A percentile compares a stretch with the other conserved stretches of the same genome.
Evolutionary conservation across 192 early-diverging fungal genomes (phyloP).

Genomic region (Linnemannia schmuckeri): DNA sequence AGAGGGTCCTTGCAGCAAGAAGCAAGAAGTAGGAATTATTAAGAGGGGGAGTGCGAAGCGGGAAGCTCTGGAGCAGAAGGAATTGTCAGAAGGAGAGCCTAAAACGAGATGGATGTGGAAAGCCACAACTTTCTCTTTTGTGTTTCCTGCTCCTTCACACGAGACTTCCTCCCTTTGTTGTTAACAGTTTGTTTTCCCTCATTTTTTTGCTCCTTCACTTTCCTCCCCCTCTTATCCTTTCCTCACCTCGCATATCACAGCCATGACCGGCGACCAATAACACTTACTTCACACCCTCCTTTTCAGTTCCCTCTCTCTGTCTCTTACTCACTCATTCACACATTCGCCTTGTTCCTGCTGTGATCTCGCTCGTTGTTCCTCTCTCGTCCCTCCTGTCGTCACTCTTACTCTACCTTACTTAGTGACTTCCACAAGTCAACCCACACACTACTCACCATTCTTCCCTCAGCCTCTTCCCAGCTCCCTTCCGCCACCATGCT

Average conservation of each 20-base stretch:
- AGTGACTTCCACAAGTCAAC: not conserved
- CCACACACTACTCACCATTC: not conserved
- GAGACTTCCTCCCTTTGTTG: slow-evolving; percentile 3
- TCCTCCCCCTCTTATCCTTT: not conserved
- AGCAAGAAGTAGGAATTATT: too few relatives aligned
- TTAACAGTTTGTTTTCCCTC: not conserved
- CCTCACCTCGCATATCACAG: not conserved
- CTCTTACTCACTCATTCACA: slow-evolving; percentile 5
- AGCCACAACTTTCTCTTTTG: slow-evolving; percentile 8
- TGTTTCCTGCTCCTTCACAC: slow-evolving; percentile 3
- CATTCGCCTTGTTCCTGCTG: not conserved
- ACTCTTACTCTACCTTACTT: not conserved
- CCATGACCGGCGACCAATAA: slow-evolving; percentile 3
- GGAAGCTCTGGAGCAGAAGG: not conserved
- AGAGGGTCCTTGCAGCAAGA: too few relatives aligned
- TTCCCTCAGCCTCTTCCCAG: not conserved
- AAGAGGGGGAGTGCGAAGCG: not conserved
- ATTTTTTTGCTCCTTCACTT: not conserved
- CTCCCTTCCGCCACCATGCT: slow-evolving; percentile 13
- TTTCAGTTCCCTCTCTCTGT: not conserved
- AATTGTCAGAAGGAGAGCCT: not conserved
- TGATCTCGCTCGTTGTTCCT: not conserved
- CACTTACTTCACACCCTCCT: not conserved
- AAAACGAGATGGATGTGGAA: not conserved
- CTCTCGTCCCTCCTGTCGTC: not conserved